Base-by-base conservation (phyloP, 208 protist genomes). In the Crithidia fasciculata region DNA sequence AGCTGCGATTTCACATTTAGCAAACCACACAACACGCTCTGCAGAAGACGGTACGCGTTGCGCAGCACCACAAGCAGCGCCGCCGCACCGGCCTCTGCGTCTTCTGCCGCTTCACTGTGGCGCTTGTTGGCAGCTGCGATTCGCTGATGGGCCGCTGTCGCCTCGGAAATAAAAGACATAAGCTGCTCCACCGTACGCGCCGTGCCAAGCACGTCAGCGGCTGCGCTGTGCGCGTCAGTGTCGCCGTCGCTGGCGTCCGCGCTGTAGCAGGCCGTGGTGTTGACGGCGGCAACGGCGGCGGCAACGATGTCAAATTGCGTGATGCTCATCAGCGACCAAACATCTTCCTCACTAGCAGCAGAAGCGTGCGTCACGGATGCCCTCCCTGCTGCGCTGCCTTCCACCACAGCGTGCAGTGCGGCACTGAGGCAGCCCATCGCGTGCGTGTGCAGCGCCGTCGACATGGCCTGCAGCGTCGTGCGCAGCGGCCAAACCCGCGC, bases 11-110 rank as follows among this genome's bases (percentile, higher is more conserved):
- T 9, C 43, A 73, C 15, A 28, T 49, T 49, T n/a, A 89, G 70
- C 40, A 86, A 56, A 8, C 86, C 79, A 60, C 71, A 88, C 40
- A 95, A 60, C 49, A 83, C 71, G 43, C 81, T 85, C 52, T 91
- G 84, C 63, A 95, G 64, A 12, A 93, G 61, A 19, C 90, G 81
- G 15, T 82, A 82, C 2, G 64, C 63, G 69, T 95, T 89, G 13
- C 90, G 83, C 8, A 69, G 55, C 5, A 92, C 19, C 36, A 93
- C 44, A 12, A 93, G 54, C 55, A 85, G n/a, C 41, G 74, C 66
- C 52, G 86, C 63, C 9, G 85, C 58, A 37, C 75, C 78, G 39
- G 16, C 45, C 54, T 49, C 45, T 49, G 7, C 45, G 45, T 81
- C 69, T 8, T 49, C 36, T 52, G 60, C 77, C 44, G 53, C 65